Evolutionary conservation across 2,329 filamentous ascomycete genomes (phyloP), one percentile per base, ranked within the genome.

Genomic region (Scytalidium lignicola): DNA sequence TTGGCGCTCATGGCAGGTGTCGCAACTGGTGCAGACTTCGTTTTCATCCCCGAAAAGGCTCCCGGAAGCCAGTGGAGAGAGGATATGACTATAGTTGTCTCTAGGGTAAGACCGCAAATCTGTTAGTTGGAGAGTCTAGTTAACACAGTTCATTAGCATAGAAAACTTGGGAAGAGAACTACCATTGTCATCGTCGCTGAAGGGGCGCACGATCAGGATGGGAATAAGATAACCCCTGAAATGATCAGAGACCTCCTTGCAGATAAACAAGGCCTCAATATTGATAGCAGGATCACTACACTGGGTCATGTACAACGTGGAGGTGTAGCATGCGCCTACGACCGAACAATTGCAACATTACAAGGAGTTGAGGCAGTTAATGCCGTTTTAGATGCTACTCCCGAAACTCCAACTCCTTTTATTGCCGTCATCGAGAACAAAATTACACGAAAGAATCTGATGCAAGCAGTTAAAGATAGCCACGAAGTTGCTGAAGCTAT

Each of bases 371-470:
- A 96, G 68, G 92, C 91, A 20, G 91, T 97, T 62, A 90, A 88
- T 62, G 91, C 92, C 19, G 89, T 96, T 17, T 77, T 96, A 22
- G 89, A 95, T 57, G 88, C 90, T 44, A 95, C 84, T 0, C 90
- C 93, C 9, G 86, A 93, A 41, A 92, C 88, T 0, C 88, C 90
- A 48, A 96, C 90, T 44, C 92, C 90, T 50, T 91, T 99, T 64
- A 97, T 99, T 65, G 91, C 90, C 59, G 91, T 99, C 58, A 91
- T 86, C 55, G 93, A 99, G 74, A 97, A 97, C 79, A 95, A 99
- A 74, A 97, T 99, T 65, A 84, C 90, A 56, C 83, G 91, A 48
- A 90, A 91, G 60, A 86, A 90, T 18, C 74, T 99, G 21, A 87
- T 97, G 74, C 81, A 95, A 64, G 91, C 93, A 1, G 93, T 99